Conservation (phyloP, 345 rosid genomes). For the Psidium guajava region DNA sequence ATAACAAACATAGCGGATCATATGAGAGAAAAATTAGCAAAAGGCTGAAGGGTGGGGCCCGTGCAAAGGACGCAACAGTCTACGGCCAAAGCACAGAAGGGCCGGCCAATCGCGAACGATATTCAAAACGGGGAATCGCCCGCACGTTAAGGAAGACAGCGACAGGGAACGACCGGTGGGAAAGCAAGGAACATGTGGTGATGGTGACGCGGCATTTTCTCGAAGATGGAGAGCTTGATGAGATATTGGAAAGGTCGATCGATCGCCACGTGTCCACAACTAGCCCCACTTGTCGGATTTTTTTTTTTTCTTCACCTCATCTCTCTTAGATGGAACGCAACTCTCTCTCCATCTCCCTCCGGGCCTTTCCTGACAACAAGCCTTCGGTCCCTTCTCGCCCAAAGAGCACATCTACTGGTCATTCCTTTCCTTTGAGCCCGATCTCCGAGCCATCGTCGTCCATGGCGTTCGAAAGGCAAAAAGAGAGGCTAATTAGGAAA, state of each 20-base stretch:
- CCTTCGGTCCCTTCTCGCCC: neutral
- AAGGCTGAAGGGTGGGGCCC: too few species aligned
- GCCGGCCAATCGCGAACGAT: neutral
- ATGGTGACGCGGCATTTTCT: too few species aligned
- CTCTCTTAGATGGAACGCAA: too few species aligned
- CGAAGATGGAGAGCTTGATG: too few species aligned
- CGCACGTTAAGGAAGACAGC: neutral
- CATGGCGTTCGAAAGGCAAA: neutral
- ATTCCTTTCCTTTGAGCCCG: neutral
- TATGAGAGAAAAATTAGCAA: too few species aligned
- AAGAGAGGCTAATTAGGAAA: too few species aligned
- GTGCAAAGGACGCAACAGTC: too few species aligned
- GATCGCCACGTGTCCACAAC: neutral
- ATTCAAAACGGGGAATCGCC: fast-evolving
- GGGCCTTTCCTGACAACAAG: neutral
- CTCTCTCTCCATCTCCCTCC: neutral
- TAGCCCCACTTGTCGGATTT: neutral
- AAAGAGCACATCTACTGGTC: neutral
- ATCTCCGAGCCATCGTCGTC: neutral
- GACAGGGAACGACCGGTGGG: neutral
- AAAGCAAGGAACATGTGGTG: neutral
- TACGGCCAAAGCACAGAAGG: too few species aligned
- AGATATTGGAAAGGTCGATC: too few species aligned
- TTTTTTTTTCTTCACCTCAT: too few species aligned
- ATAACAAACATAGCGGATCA: too few species aligned